phyloP scores from a whole-genome alignment of 202 grass and related monocot genomes.

The Dendrocalamus latiflorus region DNA sequence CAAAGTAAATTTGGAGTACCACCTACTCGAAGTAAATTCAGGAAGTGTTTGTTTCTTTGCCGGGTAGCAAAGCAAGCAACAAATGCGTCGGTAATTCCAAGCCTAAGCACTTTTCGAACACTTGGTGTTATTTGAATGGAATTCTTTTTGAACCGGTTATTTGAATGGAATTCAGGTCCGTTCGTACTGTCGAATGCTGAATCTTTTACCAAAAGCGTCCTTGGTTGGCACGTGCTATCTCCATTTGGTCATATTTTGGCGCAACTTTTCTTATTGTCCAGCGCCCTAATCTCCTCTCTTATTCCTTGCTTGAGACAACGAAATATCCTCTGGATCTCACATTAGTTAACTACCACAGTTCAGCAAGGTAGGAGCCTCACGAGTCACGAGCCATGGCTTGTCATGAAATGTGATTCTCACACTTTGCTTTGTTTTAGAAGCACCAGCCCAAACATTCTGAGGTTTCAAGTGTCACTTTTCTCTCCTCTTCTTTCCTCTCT shows the following conservation, averaged over 20 bases:
- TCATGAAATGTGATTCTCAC: neutral
- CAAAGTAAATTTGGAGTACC: slow-evolving; percentile 1
- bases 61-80: slow-evolving; percentile 15
- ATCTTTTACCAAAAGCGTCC: slow-evolving; percentile 9
- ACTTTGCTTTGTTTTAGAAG: neutral
- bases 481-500: too few relatives aligned
- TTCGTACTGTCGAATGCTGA: slow-evolving; percentile 6
- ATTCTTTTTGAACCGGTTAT: too few relatives aligned
- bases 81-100: neutral
- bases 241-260: too few relatives aligned
- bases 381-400: too few relatives aligned
- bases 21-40: slow-evolving; percentile 25
- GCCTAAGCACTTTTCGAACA: neutral
- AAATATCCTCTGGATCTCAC: neutral
- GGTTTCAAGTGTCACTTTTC: neutral
- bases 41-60: neutral
- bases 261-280: neutral
- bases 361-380: neutral
- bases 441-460: neutral
- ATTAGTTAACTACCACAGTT: neutral
- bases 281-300: neutral
- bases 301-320: slow-evolving; percentile 5
- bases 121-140: neutral
- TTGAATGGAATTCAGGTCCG: neutral
- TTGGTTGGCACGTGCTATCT: neutral